These are phyloP conservation scores for Sordariomycetes sp. DNA, from an alignment of 2,329 filamentous ascomycete genomes.

Conservation along the genomic window DNA sequence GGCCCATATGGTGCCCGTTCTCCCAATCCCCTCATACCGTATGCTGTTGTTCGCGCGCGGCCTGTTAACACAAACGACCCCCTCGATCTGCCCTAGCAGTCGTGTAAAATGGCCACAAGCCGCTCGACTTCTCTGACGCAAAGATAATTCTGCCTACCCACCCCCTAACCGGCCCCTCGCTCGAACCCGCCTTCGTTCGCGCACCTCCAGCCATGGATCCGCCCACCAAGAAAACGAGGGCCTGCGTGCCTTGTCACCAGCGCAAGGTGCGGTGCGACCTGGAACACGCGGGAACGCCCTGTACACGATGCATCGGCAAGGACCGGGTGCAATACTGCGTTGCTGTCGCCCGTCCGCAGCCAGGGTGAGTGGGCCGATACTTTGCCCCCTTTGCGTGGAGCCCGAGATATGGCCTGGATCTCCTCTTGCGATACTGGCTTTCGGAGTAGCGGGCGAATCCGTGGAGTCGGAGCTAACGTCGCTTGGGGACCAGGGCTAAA, in stretches of 20 bases:
- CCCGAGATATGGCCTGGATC: background rate
- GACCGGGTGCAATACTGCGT: slow-evolving; percentile 29
- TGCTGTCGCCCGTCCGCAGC: slow-evolving; percentile 9
- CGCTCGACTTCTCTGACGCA: no score
- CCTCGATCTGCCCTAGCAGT: no score
- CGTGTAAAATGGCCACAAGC: no score
- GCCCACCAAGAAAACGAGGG: slow-evolving; percentile 12
- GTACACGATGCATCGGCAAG: slow-evolving; percentile 33
- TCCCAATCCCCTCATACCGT: no score
- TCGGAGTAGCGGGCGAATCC: no score
- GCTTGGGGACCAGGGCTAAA: background rate
- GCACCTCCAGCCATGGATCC: background rate
- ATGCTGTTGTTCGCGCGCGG: no score
- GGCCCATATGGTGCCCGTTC: no score
- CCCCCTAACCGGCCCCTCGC: no score
- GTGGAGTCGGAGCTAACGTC: no score
- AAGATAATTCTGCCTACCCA: no score
- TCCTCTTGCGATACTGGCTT: background rate
- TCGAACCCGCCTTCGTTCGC: no score
- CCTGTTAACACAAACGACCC: no score
- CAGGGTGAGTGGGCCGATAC: background rate
- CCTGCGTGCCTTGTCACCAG: slow-evolving; percentile 36
- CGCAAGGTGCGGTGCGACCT: slow-evolving; percentile 41
- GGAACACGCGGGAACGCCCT: slow-evolving; percentile 31
- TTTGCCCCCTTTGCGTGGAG: background rate